These are phyloP conservation scores for Picea sitchensis DNA, from an alignment of 75 land plant species.

Conservation along the genomic window DNA sequence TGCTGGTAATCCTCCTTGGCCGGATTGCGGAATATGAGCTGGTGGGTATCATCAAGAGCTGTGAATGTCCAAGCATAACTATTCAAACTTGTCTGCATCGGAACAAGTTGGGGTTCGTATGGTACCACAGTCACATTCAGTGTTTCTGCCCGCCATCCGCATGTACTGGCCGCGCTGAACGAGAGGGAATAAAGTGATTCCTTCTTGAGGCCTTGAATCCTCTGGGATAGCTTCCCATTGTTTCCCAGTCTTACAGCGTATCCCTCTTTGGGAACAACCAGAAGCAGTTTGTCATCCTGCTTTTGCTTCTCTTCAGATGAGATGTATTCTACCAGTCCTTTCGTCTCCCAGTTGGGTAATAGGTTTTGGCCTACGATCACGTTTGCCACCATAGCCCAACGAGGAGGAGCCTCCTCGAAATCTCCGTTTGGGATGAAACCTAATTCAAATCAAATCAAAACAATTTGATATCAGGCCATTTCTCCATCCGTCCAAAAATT, in stretches of 20 bases:
- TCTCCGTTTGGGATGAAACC: conserved; percentile 6
- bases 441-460: neutral
- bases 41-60: conserved; percentile 35
- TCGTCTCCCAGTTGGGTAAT: neutral
- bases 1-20: conserved; percentile 48
- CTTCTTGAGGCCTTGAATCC: conserved; percentile 20
- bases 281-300: neutral
- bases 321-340: neutral
- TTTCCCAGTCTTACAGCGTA: conserved; percentile 9
- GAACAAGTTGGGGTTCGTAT: too few species aligned
- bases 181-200: conserved; percentile 51
- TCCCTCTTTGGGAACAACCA: neutral
- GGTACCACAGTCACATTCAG: too few species aligned
- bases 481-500: too few species aligned
- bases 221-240: conserved; percentile 55
- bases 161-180: conserved; percentile 57
- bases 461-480: too few species aligned
- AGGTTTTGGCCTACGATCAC: too few species aligned
- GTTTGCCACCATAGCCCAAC: neutral
- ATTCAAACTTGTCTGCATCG: conserved; percentile 10
- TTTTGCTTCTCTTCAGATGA: neutral
- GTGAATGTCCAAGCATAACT: conserved; percentile 34
- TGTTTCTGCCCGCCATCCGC: conserved; percentile 49
- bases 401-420: neutral
- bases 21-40: conserved; percentile 26